Percentiles rank a stretch among this genome's conserved stretches.
Evolutionary conservation across 495 filamentous ascomycete genomes (phyloP).

Genomic region (Xeromyces bisporus): DNA sequence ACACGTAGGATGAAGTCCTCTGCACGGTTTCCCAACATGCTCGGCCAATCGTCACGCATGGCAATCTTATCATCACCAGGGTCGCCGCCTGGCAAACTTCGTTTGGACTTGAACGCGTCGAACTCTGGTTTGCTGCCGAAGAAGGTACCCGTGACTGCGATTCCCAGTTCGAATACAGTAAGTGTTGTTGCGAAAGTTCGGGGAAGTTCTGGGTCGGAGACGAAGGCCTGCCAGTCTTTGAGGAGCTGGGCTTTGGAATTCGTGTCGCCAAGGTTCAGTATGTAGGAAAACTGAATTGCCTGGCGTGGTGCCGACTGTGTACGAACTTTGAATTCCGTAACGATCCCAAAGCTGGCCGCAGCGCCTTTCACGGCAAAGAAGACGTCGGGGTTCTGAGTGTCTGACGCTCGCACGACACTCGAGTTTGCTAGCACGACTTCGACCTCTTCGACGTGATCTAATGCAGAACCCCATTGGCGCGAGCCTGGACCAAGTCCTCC

Average conservation of each 20-base stretch:
- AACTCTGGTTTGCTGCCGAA: conserved; percentile 26
- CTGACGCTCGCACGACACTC: conserved; percentile 22
- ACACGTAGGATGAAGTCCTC: conserved; percentile 21
- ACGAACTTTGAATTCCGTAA: conserved; percentile 30
- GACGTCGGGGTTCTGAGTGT: conserved; percentile 25
- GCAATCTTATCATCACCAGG: conserved; percentile 13
- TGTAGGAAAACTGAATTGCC: conserved; percentile 21
- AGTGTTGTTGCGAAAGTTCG: conserved; percentile 32
- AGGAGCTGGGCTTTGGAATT: conserved; percentile 15
- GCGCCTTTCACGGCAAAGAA: conserved; percentile 39
- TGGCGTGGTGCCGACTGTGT: conserved; percentile 19
- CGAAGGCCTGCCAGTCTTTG: conserved; percentile 21
- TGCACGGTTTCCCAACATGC: conserved; percentile 28
- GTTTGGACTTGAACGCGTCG: conserved; percentile 14
- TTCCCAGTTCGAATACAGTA: conserved; percentile 11
- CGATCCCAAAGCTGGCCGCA: conserved; percentile 25
- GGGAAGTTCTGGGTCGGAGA: conserved; percentile 28
- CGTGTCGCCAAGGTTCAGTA: conserved; percentile 19
- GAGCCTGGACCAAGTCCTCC: conserved; percentile 49
- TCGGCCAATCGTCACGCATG: conserved; percentile 40
- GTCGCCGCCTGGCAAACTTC: conserved; percentile 14
- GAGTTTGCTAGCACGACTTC: conserved; percentile 52
- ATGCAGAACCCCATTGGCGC: conserved; percentile 43
- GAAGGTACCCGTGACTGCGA: conserved; percentile 22
- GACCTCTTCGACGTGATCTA: conserved; percentile 44